Conservation (phyloP, 495 filamentous ascomycete species). For the Aspergillus funiculosus region DNA sequence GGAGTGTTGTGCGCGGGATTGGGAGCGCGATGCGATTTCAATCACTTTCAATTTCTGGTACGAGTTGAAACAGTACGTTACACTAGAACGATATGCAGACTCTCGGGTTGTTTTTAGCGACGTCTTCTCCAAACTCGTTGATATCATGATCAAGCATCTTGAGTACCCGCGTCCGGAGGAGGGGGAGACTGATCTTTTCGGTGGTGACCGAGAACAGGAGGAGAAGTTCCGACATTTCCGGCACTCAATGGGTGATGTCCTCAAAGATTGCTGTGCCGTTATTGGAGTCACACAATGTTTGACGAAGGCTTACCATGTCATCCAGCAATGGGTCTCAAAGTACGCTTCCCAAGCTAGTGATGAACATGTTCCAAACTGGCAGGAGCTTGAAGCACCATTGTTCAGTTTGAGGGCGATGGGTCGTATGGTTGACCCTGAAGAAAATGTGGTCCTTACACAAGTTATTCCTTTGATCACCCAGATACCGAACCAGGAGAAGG, state of each 20-base stretch:
- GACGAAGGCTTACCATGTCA: conserved; percentile 72
- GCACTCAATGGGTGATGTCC: conserved; percentile 94
- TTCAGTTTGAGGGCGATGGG: conserved; percentile 97
- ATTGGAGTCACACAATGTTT: conserved; percentile 89
- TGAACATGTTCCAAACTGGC: conserved; percentile 88
- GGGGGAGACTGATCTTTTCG: conserved; percentile 79
- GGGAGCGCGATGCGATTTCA: conserved; percentile 80
- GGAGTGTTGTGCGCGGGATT: conserved; percentile 82
- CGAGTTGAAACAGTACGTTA: conserved; percentile 93
- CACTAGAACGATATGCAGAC: conserved; percentile 80
- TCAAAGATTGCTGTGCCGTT: conserved; percentile 96
- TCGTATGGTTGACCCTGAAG: conserved; percentile 87
- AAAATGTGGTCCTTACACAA: conserved; percentile 76
- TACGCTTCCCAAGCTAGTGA: conserved; percentile 69
- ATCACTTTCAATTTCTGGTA: conserved; percentile 98
- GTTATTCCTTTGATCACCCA: conserved; percentile 89
- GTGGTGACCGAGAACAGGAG: conserved; percentile 90
- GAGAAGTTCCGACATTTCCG: conserved; percentile 97
- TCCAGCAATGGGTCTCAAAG: conserved; percentile 79
- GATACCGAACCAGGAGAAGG: conserved; percentile 92
- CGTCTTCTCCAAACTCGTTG: conserved; percentile 79
- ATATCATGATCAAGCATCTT: conserved; percentile 87
- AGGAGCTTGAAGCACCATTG: conserved; percentile 88
- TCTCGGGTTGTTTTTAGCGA: conserved; percentile 68
- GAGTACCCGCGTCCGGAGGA: conserved; percentile 79